Base-by-base conservation (phyloP, 805 yeast genomes). In the Debaryomyces tyrocola region DNA sequence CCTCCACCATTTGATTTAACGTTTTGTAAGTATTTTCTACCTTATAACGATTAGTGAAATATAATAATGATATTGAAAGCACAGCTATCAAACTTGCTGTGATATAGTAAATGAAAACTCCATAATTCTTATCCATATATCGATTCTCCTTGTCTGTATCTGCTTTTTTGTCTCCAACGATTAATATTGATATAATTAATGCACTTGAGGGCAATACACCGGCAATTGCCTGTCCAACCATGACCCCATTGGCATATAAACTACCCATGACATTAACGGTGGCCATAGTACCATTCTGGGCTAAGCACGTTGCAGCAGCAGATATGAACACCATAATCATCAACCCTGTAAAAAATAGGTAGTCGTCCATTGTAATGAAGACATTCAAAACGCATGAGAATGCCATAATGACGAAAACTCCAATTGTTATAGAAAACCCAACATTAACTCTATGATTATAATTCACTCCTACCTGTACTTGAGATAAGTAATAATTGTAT, bases 201-300 rank as follows among this genome's bases (percentile, higher is more conserved):
- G 86, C 83, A 15, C 87, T 60, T 0, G 96, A 83, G 2, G 99
- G 98, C 31, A 92, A 69, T 0, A 94, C 96, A 2, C 99, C 99
- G 0, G 97, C 90, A 14, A 92, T 70, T 0, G 96, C 96, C 64
- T 92, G 96, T 1, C 99, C 99, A 3, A 91, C 91, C 86, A 94
- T 88, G 1, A 86, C 86, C 0, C 87, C 95, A 58, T 94, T 96
- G 9, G 96, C 91, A 60, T 80, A 87, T 11, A 82, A 77, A 0
- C 89, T 76, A 4, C 94, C 91, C 59, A 82, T 73, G 0, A 85
- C 81, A 56, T 88, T 87, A 2, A 85, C 94, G 35, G 89, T 75
- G 4, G 98, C 96, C 83, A 91, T 82, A 7, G 87, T 77, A 10
- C 97, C 97, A 58, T 89, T 92, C 58, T 92, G 99, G 1, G 94